Evolutionary conservation across 2,329 filamentous ascomycete species (phyloP).

Genomic region (Xylaria sp.): DNA sequence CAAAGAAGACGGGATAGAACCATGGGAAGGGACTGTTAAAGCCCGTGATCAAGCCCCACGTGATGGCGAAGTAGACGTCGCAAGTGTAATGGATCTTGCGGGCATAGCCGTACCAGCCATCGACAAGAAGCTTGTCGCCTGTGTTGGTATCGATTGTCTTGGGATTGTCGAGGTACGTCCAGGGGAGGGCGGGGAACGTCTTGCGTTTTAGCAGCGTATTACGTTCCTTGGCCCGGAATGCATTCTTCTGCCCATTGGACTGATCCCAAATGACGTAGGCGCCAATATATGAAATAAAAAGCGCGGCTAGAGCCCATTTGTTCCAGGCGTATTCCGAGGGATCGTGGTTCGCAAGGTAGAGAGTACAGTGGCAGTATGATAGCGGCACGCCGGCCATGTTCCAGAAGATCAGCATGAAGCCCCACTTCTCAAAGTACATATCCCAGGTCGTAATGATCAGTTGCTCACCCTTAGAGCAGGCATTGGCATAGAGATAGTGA

Average conservation of each 20-base stretch:
- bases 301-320: slow-evolving; percentile 68
- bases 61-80: slow-evolving; percentile 60
- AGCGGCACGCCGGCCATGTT: slow-evolving; percentile 91
- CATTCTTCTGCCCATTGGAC: slow-evolving; percentile 92
- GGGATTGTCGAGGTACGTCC: slow-evolving; percentile 84
- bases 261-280: slow-evolving; percentile 95
- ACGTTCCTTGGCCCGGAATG: slow-evolving; percentile 83
- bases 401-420: slow-evolving; percentile 99
- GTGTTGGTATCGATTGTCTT: slow-evolving; percentile 77
- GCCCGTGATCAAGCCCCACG: slow-evolving; percentile 63
- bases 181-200: slow-evolving; percentile 91
- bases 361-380: slow-evolving; percentile 92
- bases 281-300: slow-evolving; percentile 79
- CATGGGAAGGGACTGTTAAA: slow-evolving; percentile 81
- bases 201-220: slow-evolving; percentile 76
- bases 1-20: slow-evolving; percentile 89
- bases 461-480: slow-evolving; percentile 91
- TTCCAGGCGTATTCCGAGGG: slow-evolving; percentile 83
- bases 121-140: slow-evolving; percentile 80
- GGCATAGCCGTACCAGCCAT: slow-evolving; percentile 84
- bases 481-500: slow-evolving; percentile 91
- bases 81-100: slow-evolving; percentile 69
- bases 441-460: slow-evolving; percentile 92
- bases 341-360: slow-evolving; percentile 86
- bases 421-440: slow-evolving; percentile 97